Evolutionary conservation across 2,329 filamentous ascomycete species (phyloP), one percentile per base, ranked within the genome.

Genomic region (Hypoxylon sp.): DNA sequence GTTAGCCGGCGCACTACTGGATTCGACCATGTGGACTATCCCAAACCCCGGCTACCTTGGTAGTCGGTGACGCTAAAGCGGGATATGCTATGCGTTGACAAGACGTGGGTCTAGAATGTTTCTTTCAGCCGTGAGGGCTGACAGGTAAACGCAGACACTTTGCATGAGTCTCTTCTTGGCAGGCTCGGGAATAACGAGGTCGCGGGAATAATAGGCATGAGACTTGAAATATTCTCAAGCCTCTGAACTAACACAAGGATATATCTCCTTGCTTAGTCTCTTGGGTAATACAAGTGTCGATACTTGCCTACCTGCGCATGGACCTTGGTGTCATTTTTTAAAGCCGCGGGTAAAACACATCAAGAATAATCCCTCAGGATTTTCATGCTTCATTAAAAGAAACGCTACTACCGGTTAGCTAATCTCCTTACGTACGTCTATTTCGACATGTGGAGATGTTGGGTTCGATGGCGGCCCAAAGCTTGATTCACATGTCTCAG

Each of bases 31-130:
- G 32, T 36, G 40, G 41, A 21, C 13, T 29, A 19, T 17, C n/a
- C n/a, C 5, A 13, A 29, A n/a, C n/a, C 46, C 37, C 31, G 20
- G 38, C 37, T 30, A 23, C 23, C 36, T 49, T 31, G 38, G 46
- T 29, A 42, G 46, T 31, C 26, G n/a, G 37, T 21, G 20, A 31
- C 25, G 37, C 37, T 42, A 49, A 32, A 42, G 29, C 5, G 36
- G 25, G 9, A 43, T 21, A 31, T n/a, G 12, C 17, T 35, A 29
- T 11, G 32, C 15, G 12, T 26, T 25, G 31, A 50, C 32, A 38
- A 34, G n/a, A n/a, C n/a, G 46, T 43, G 32, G 46, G 30, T 43
- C 46, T 9, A 26, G 12, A n/a, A n/a, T n/a, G 8, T 27, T 16
- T 31, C 29, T 11, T 36, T 32, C 7, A 35, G 38, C 7, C 17